Evolutionary conservation across 352 stramenopile species (phyloP), one percentile per base, ranked within the genome.

Genomic region (Phytophthora sp.): DNA sequence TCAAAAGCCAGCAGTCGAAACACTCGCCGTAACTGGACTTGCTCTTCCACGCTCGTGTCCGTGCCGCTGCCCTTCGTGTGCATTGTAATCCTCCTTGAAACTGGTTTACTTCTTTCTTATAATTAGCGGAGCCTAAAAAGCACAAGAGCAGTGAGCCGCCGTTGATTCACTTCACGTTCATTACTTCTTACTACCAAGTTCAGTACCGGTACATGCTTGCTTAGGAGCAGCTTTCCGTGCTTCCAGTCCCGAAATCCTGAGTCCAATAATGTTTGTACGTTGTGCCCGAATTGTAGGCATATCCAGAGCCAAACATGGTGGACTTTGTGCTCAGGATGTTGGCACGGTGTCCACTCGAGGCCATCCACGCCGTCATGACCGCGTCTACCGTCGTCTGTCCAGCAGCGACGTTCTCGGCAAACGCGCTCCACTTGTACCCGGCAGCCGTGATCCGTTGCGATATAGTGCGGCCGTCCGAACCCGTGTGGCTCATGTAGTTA

Each of bases 1-100:
- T 93, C 82, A 41, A 94, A 88, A 1, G 81, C 75, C 11, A 94
- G 60, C 16, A 86, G 50, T 9, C 86, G 84, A 50, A 94, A 93
- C 16, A 93, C 77, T 49, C 86, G 76, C 13, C 77, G 74, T 13
- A 94, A 70, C 52, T 92, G 86, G n/a, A 91, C 65, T 65, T 91
- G 80, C 69, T 94, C 86, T 41, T 92, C 86, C 20, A 94, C 81
- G 23, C 74, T 90, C 47, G 73, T 78, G 16, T 77, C 68, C 12
- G 50, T 33, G 6, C 30, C 59, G 50, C 45, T 71, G 11, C 23
- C 60, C 54, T 71, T 64, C 26, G 74, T 64, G 15, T 61, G 39
- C 67, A 72, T 75, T n/a, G 29, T n/a, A 23, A 35, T 16, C 16
- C 7, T 33, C 1, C 12, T 29, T 23, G 30, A 39, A 7, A 16